phyloP scores from a whole-genome alignment of 208 protist genomes.

The Trichomonas vaginalis region DNA sequence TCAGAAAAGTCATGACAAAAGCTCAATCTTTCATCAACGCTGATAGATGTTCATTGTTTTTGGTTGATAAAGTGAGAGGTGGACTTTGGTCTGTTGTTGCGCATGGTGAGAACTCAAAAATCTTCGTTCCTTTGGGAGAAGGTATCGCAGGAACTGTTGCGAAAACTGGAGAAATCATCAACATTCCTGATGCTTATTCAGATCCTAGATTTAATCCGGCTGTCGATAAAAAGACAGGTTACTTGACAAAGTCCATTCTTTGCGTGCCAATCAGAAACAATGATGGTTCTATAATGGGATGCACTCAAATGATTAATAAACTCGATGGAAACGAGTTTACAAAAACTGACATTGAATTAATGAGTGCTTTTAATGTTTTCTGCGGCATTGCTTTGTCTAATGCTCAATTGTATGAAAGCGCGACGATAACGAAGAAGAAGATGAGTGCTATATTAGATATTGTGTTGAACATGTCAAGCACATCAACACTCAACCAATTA shows the following conservation, averaged over 20 bases:
- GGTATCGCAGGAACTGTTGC: conserved; percentile 33
- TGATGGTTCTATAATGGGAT: neutral
- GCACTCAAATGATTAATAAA: conserved; percentile 15
- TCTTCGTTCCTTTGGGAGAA: neutral
- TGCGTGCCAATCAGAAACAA: conserved; percentile 38
- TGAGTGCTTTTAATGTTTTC: neutral
- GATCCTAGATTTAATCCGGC: conserved; percentile 42
- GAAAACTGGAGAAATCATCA: conserved; percentile 30
- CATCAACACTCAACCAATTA: neutral
- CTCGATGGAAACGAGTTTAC: neutral
- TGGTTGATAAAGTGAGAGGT: neutral
- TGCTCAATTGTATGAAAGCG: neutral
- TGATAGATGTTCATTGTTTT: conserved; percentile 1
- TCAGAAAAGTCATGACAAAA: conserved; percentile 13
- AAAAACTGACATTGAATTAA: neutral
- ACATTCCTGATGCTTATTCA: conserved; percentile 42
- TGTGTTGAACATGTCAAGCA: neutral
- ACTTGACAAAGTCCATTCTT: conserved; percentile 36
- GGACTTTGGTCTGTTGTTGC: neutral
- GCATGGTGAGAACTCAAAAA: neutral
- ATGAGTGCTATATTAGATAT: neutral
- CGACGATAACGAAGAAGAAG: neutral
- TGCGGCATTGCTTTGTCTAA: neutral
- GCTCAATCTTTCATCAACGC: neutral
- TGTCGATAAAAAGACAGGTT: conserved; percentile 41